Percentiles rank a stretch among this genome's conserved stretches.
These are phyloP conservation scores for Neonectria coccinea DNA, from an alignment of 2,329 filamentous ascomycete species.

Conservation along the genomic window DNA sequence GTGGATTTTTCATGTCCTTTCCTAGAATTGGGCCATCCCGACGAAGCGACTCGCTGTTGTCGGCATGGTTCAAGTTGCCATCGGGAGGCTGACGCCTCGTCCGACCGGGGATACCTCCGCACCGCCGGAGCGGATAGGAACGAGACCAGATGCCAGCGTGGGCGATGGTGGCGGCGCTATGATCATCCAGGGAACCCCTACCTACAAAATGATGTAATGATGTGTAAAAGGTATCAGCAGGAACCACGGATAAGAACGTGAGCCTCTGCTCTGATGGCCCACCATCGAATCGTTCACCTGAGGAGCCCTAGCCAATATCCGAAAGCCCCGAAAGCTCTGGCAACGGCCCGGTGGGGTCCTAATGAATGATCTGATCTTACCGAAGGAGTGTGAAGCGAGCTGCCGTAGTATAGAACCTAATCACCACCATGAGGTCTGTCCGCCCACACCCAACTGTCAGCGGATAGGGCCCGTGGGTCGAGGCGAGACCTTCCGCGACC, in stretches of 20 bases:
- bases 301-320: constrained; percentile 6
- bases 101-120: constrained; percentile 2
- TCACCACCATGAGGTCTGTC: background rate
- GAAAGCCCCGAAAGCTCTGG: constrained; percentile 17
- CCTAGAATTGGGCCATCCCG: background rate
- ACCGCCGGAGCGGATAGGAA: constrained; percentile 7
- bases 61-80: constrained; percentile 3
- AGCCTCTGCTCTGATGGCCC: constrained; percentile 15
- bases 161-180: constrained; percentile 14
- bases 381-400: constrained; percentile 3
- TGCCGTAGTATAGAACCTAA: background rate
- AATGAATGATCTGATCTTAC: constrained; percentile 7
- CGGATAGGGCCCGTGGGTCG: background rate
- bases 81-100: constrained; percentile 23
- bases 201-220: constrained; percentile 40
- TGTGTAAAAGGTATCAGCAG: constrained; percentile 28
- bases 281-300: constrained; percentile 11
- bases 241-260: constrained; percentile 33
- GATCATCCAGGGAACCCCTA: constrained; percentile 24
- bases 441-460: background rate
- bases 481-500: background rate
- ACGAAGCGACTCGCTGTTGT: constrained; percentile 1
- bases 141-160: constrained; percentile 15
- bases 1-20: background rate
- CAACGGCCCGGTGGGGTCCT: constrained; percentile 11